These are phyloP conservation scores for Boletus subcaerulescens DNA, from an alignment of 768 basidiomycete genomes.

Conservation along the genomic window DNA sequence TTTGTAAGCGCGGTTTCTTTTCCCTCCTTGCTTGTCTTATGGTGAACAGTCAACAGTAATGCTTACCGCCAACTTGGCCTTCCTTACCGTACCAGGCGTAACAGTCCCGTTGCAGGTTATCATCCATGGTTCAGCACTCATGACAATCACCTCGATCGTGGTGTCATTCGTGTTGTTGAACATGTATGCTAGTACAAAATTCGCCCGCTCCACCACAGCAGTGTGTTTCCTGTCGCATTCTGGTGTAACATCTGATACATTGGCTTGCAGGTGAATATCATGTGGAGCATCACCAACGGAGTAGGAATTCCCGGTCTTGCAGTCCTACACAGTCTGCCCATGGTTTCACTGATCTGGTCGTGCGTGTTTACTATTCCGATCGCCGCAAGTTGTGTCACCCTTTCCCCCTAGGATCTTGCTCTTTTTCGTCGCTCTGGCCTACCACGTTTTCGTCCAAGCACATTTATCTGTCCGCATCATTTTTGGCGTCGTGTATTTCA, in stretches of 20 bases:
- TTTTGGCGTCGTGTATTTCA: not conserved
- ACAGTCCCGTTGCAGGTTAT: not conserved
- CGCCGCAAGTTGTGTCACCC: not conserved
- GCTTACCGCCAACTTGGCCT: not conserved
- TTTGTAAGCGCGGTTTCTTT: not conserved
- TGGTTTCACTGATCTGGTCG: not conserved
- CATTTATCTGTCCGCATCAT: not conserved
- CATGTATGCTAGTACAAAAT: not conserved
- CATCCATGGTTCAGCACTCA: not conserved
- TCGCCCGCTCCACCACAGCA: not conserved
- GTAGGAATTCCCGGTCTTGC: not conserved
- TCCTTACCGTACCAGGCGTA: not conserved
- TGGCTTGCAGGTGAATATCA: not conserved
- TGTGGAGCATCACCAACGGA: not conserved
- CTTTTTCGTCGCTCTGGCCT: conserved; percentile 1
- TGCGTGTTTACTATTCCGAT: not conserved
- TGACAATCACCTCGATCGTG: not conserved
- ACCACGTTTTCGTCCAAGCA: not conserved
- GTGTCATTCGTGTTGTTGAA: not conserved
- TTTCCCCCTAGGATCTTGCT: not conserved
- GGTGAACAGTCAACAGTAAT: not conserved
- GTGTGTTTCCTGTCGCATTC: not conserved
- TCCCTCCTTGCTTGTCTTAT: not conserved
- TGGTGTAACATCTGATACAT: not conserved
- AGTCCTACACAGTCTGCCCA: not conserved